These are phyloP conservation scores for Gymnopilus dilepis DNA, from an alignment of 768 basidiomycete genomes.

Conservation along the genomic window DNA sequence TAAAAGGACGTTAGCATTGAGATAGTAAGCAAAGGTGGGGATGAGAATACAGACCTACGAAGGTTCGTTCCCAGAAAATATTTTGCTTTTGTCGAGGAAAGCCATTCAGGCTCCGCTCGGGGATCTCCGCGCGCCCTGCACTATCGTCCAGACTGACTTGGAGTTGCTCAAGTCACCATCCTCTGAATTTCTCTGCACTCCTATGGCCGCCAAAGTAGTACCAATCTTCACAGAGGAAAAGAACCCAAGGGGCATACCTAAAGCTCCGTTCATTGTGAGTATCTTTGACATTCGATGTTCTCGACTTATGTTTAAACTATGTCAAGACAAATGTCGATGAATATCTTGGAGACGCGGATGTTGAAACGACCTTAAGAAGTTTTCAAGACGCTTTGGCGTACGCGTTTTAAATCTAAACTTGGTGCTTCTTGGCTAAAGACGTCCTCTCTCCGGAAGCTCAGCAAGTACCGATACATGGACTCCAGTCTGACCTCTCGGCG, in stretches of 20 bases:
- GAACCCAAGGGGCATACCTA: slow-evolving; percentile 93
- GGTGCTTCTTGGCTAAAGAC: slow-evolving; percentile 25
- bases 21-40: slow-evolving; percentile 1
- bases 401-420: slow-evolving; percentile 38
- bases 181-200: background rate
- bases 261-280: slow-evolving; percentile 91
- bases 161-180: too few relatives aligned
- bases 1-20: slow-evolving; percentile 1
- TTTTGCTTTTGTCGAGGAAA: slow-evolving; percentile 26
- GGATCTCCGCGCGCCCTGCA: background rate
- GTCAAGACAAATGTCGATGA: slow-evolving; percentile 85
- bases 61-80: slow-evolving; percentile 28
- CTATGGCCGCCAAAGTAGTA: slow-evolving; percentile 34
- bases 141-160: too few relatives aligned
- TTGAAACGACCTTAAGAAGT: slow-evolving; percentile 76
- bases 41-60: slow-evolving; percentile 28
- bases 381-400: slow-evolving; percentile 96
- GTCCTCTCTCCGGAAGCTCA: slow-evolving; percentile 50
- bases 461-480: slow-evolving; percentile 99
- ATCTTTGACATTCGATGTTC: too few relatives aligned
- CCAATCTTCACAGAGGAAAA: slow-evolving; percentile 50
- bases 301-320: too few relatives aligned
- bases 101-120: slow-evolving; percentile 21
- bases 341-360: slow-evolving; percentile 81
- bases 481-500: slow-evolving; percentile 79